phyloP scores from a whole-genome alignment of 345 rosid genomes.

The Bruguiera parviflora region DNA sequence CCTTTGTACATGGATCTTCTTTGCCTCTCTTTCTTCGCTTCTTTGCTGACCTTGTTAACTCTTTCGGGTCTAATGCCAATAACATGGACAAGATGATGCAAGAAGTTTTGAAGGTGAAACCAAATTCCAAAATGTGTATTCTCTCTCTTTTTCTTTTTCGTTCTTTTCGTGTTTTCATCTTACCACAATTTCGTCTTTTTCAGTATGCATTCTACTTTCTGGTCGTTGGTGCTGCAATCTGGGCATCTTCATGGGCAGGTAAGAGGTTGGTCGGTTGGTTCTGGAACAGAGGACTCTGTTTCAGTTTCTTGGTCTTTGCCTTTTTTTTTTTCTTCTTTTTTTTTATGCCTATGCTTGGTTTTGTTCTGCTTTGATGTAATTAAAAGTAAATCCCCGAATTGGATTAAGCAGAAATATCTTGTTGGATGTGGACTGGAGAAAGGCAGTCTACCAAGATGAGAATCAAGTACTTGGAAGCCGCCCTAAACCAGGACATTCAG shows the following conservation, averaged over 20 bases:
- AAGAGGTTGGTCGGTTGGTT: neutral
- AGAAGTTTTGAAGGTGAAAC: slow-evolving; percentile 85
- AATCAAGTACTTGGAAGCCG: slow-evolving; percentile 91
- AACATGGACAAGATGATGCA: slow-evolving; percentile 92
- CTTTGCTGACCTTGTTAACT: slow-evolving; percentile 98
- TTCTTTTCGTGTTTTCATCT: too few species aligned
- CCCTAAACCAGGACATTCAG: slow-evolving; percentile 88
- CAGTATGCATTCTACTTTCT: slow-evolving; percentile 98
- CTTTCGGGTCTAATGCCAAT: slow-evolving; percentile 92
- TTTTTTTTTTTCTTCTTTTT: slow-evolving; percentile 4
- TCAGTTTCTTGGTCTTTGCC: slow-evolving; percentile 3
- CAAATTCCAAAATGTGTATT: neutral
- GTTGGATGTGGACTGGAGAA: slow-evolving; percentile 99
- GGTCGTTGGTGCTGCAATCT: slow-evolving; percentile 96
- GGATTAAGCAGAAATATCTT: slow-evolving; percentile 68
- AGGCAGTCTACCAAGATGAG: slow-evolving; percentile 98
- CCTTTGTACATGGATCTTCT: slow-evolving; percentile 91
- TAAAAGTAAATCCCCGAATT: slow-evolving; percentile 10
- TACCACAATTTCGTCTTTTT: neutral
- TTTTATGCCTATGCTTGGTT: slow-evolving; percentile 1
- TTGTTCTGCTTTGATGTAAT: slow-evolving; percentile 3
- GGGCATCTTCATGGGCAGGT: slow-evolving; percentile 99
- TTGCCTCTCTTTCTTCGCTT: slow-evolving; percentile 89
- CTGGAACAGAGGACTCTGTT: neutral
- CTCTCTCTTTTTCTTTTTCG: slow-evolving; percentile 17